Base-by-base conservation (phyloP, 2,329 filamentous ascomycete genomes). In the Sclerotiophoma versabilis region DNA sequence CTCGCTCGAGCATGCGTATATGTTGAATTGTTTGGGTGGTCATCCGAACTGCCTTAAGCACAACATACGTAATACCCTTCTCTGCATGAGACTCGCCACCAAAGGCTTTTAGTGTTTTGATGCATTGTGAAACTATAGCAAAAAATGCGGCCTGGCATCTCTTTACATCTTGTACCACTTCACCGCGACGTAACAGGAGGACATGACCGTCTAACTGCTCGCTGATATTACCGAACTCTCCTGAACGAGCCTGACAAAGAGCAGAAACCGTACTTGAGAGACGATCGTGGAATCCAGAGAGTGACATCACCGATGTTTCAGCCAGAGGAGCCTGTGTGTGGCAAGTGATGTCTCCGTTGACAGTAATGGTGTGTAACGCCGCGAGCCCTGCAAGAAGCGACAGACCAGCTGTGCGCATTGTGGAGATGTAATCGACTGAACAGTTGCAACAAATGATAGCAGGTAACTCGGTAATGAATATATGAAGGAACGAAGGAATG, bases 51-150 rank as follows among this genome's bases (percentile, higher is more conserved):
- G n/a, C 27, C 32, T 22, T 4, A 19, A 32, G 20, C 23, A 44
- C 41, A 20, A 29, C 8, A 32, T 44, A 44, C 11, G 15, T 29
- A 11, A 29, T 22, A 44, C 19, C 41, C 23, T 17, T n/a, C 27
- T 32, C 27, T 22, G 22, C 41, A 11, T 44, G 11, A 32, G 17
- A 29, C 27, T 44, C 41, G 14, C 41, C 25, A 32, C 41, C 25
- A 32, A 14, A 29, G 5, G 26, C 25, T 17, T 32, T 44, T 6
- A n/a, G 8, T 22, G 41, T 44, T 29, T 17, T 19, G 17, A 44
- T 44, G n/a, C 41, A 44, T 19, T 44, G 41, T 14, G 27, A 44
- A 27, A 44, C 25, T 6, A 44, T 44, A 32, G 41, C 22, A 22
- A 11, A 14, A 44, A 44, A 44, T 32, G 41, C 23, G n/a, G 20